Evolutionary conservation across 2,329 filamentous ascomycete species (phyloP).

Genomic region (Colletotrichum godetiae): DNA sequence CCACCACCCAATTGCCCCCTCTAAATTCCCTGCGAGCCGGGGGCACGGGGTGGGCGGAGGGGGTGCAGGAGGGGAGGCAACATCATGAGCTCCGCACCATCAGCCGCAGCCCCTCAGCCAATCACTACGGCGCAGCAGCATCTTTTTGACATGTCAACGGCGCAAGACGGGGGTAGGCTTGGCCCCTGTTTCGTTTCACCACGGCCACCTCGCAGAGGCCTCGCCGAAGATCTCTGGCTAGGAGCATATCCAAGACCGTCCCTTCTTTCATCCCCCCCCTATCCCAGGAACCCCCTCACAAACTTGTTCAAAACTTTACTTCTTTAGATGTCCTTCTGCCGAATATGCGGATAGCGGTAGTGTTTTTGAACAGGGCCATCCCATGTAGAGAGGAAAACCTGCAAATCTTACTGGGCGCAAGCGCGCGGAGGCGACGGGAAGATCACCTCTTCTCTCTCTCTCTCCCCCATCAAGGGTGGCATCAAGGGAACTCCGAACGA

Average conservation of each 20-base stretch:
- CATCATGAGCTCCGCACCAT: conserved; percentile 14
- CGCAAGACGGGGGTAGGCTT: conserved; percentile 15
- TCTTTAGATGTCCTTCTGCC: neutral
- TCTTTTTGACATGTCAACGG: conserved; percentile 21
- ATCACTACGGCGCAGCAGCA: conserved; percentile 24
- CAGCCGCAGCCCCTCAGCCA: conserved; percentile 32
- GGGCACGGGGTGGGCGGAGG: neutral
- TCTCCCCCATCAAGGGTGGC: conserved; percentile 1
- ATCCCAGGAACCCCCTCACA: neutral
- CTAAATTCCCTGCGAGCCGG: conserved; percentile 11
- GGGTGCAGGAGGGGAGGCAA: neutral
- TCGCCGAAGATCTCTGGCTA: conserved; percentile 28
- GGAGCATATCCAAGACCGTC: neutral
- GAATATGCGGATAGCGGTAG: neutral
- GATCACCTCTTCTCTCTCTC: neutral
- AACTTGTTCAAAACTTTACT: neutral
- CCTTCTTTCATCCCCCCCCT: neutral
- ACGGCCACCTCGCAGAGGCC: conserved; percentile 29
- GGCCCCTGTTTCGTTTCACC: conserved; percentile 37
- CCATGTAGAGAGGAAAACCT: conserved; percentile 13
- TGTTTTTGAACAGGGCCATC: neutral
- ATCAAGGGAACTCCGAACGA: conserved; percentile 17
- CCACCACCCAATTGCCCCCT: neutral
- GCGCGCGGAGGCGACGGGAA: conserved; percentile 16
- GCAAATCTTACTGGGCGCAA: conserved; percentile 20